Conservation (phyloP, 106 monocot species). For the Agapanthus africanus region DNA sequence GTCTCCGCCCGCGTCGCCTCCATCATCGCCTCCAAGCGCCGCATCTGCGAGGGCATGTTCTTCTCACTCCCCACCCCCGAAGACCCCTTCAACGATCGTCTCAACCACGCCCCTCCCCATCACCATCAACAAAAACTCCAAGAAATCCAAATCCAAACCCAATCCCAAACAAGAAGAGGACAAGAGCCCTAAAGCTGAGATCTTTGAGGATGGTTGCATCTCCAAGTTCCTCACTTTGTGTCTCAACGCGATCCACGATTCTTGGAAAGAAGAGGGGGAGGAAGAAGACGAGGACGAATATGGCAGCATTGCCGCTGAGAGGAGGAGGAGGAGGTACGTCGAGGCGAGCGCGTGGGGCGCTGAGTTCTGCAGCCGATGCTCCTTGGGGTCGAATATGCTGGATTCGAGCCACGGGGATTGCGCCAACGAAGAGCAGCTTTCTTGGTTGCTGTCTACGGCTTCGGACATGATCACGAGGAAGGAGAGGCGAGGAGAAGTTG, state of each 20-base stretch:
- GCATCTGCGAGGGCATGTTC: conserved; percentile 96
- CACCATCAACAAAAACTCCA: no score
- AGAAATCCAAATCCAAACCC: no score
- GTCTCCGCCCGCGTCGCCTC: conserved; percentile 70
- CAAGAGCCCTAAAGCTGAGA: neutral
- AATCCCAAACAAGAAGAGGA: neutral
- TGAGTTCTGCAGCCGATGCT: conserved; percentile 50
- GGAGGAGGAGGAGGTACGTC: no score
- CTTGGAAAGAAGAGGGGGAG: conserved; percentile 23
- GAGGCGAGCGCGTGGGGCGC: conserved; percentile 58
- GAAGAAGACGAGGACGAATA: conserved; percentile 3
- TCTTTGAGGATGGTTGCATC: no score
- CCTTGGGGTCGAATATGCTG: conserved; percentile 39
- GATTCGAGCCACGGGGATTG: conserved; percentile 19
- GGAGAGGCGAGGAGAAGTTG: conserved; percentile 55
- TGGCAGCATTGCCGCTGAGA: neutral
- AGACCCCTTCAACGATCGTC: conserved; percentile 78
- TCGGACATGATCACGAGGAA: conserved; percentile 59
- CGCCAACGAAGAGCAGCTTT: conserved; percentile 60
- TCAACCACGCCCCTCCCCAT: no score
- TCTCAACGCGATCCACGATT: conserved; percentile 56
- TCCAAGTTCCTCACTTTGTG: conserved; percentile 76
- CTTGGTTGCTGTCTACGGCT: conserved; percentile 68
- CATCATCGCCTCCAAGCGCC: conserved; percentile 78
- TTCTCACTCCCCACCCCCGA: conserved; percentile 80